Evolutionary conservation across 2,329 filamentous ascomycete species (phyloP).

Genomic region (Waltergamsia citrina): DNA sequence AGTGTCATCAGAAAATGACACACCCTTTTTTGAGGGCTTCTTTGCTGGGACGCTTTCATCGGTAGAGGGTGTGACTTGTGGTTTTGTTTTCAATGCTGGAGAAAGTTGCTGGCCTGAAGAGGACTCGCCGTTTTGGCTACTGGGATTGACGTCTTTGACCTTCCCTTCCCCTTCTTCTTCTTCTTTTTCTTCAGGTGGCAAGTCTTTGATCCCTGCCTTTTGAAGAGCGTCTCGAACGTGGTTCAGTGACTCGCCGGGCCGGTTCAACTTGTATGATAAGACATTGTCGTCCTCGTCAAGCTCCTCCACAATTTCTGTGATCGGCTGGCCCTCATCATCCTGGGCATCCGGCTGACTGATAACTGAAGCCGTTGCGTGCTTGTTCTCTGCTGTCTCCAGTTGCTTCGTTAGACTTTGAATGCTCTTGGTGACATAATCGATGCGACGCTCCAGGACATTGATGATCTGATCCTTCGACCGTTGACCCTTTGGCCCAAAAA

Average conservation of each 20-base stretch:
- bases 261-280: slow-evolving; percentile 55
- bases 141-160: not conserved
- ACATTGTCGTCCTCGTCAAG: slow-evolving; percentile 87
- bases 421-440: slow-evolving; percentile 87
- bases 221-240: slow-evolving; percentile 63
- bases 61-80: slow-evolving; percentile 4
- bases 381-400: slow-evolving; percentile 58
- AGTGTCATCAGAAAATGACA: slow-evolving; percentile 54
- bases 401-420: slow-evolving; percentile 65
- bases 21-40: slow-evolving; percentile 38
- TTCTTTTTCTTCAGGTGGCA: slow-evolving; percentile 13
- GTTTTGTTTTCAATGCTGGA: not conserved
- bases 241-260: slow-evolving; percentile 57
- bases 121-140: too few relatives aligned
- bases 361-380: slow-evolving; percentile 53
- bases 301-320: slow-evolving; percentile 88
- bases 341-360: slow-evolving; percentile 49
- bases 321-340: slow-evolving; percentile 62
- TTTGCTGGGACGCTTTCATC: slow-evolving; percentile 1
- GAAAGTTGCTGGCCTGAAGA: not conserved
- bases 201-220: slow-evolving; percentile 61
- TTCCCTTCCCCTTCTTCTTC: not conserved
- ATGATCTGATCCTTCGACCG: slow-evolving; percentile 39
- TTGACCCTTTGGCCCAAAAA: slow-evolving; percentile 21
- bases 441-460: slow-evolving; percentile 55